These are phyloP conservation scores for Annulohypoxylon stygium DNA, from an alignment of 495 filamentous ascomycete genomes.

Conservation along the genomic window DNA sequence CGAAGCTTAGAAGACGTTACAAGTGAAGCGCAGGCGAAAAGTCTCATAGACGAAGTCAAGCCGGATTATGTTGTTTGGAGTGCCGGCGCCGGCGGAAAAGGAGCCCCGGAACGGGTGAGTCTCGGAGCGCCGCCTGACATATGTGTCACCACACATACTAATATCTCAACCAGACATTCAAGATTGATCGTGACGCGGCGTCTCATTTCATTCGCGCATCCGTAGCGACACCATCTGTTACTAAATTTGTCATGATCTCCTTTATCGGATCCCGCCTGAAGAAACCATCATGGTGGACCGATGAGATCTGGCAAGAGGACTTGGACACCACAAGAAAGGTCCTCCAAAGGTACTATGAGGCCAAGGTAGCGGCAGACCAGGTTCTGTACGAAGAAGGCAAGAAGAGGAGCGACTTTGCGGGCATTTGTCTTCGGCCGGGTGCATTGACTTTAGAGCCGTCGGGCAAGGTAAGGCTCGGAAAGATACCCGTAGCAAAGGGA, in stretches of 20 bases:
- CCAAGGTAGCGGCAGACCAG: slow-evolving; percentile 83
- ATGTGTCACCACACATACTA: slow-evolving; percentile 49
- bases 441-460: slow-evolving; percentile 70
- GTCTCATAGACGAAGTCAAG: slow-evolving; percentile 69
- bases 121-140: slow-evolving; percentile 50
- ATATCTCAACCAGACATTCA: slow-evolving; percentile 51
- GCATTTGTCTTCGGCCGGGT: slow-evolving; percentile 78
- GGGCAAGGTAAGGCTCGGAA: slow-evolving; percentile 74
- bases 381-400: slow-evolving; percentile 70
- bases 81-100: slow-evolving; percentile 84
- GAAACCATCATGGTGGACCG: slow-evolving; percentile 76
- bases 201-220: slow-evolving; percentile 77
- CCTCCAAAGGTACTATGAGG: slow-evolving; percentile 75
- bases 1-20: slow-evolving; percentile 78
- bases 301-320: slow-evolving; percentile 66
- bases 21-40: slow-evolving; percentile 70
- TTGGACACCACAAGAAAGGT: slow-evolving; percentile 65
- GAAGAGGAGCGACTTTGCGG: slow-evolving; percentile 64
- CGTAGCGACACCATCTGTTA: slow-evolving; percentile 68
- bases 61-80: slow-evolving; percentile 84
- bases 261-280: slow-evolving; percentile 71
- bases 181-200: slow-evolving; percentile 76
- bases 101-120: slow-evolving; percentile 67
- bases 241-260: slow-evolving; percentile 81
- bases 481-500: slow-evolving; percentile 64